Conservation (phyloP, 2,329 filamentous ascomycete genomes). For the Fusarium mangiferae region DNA sequence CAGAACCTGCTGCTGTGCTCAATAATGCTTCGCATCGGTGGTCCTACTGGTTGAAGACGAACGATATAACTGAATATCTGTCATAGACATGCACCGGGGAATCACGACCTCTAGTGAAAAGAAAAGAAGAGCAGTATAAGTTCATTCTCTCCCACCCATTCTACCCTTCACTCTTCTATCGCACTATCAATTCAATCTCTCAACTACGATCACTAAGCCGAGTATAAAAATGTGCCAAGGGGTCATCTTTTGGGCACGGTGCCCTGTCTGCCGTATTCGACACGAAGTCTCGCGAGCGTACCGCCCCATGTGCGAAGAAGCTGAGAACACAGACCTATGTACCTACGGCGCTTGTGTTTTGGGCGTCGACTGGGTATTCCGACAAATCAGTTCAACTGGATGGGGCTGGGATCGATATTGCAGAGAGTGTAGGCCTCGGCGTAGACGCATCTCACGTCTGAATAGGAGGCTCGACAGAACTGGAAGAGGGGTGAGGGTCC, state of each 20-base stretch:
- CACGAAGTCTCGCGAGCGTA: constrained; percentile 23
- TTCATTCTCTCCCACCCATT: neutral
- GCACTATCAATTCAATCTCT: neutral
- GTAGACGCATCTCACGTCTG: neutral
- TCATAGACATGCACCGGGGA: neutral
- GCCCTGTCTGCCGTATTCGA: constrained; percentile 8
- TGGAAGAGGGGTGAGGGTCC: neutral
- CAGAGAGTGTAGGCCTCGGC: neutral
- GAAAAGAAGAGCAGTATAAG: neutral
- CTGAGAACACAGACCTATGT: neutral
- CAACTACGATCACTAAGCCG: neutral
- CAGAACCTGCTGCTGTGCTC: neutral
- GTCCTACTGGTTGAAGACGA: neutral
- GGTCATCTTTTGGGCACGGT: constrained; percentile 20
- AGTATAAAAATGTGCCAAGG: constrained; percentile 14
- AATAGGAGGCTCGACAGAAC: neutral
- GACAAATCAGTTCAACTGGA: neutral
- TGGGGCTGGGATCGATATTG: constrained; percentile 23
- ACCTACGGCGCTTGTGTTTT: constrained; percentile 13
- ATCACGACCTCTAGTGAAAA: neutral
- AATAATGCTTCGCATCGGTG: neutral
- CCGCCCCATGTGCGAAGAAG: constrained; percentile 19
- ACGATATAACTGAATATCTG: neutral
- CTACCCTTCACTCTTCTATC: neutral
- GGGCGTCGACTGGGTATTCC: neutral